Evolutionary conservation across 2,329 filamentous ascomycete species (phyloP), one percentile per base, ranked within the genome.

Genomic region (Pestalotiopsis fici): DNA sequence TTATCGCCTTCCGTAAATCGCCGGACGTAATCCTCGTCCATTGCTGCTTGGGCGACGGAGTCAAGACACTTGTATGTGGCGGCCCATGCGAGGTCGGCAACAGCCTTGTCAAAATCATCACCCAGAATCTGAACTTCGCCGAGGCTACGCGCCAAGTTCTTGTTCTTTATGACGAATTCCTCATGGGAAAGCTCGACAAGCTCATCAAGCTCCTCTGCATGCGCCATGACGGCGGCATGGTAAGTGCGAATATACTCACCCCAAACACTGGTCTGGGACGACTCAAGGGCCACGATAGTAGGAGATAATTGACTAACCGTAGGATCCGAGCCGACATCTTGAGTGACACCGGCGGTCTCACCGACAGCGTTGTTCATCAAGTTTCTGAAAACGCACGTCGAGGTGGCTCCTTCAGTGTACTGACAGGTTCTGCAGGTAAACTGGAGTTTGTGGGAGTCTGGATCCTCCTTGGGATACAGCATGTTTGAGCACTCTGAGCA

Each of bases 401-500:
- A 95, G 69, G 89, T 89, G 37, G 95, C 95, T 71, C 92, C 89
- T 78, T 97, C 94, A 75, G 91, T 93, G 83, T 94, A 97, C 78
- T 94, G 91, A 84, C 96, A 99, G 67, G 95, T 98, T 74, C 95
- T 93, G 86, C 96, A 99, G 71, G 93, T 94, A 82, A 97, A 99
- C 85, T 97, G 92, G 73, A 99, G 90, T 75, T 90, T 91, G 83
- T 93, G 93, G 69, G 90, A 90, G 69, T 91, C 86, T 70, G 91
- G 90, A 81, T 99, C 94, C 85, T 99, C 97, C 82, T 97, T 96
- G 63, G 96, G 96, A 78, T 98, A 98, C 66, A 99, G 87, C 88
- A 99, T 93, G 86, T 99, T 99, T 75, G 95, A 97, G 84, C 96
- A 99, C 87, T 99, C 96, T 74, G 94, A 94, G 85, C 96, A 99